Evolutionary conservation across 352 stramenopile genomes (phyloP).

Genomic region (Globisporangium viniferum): DNA sequence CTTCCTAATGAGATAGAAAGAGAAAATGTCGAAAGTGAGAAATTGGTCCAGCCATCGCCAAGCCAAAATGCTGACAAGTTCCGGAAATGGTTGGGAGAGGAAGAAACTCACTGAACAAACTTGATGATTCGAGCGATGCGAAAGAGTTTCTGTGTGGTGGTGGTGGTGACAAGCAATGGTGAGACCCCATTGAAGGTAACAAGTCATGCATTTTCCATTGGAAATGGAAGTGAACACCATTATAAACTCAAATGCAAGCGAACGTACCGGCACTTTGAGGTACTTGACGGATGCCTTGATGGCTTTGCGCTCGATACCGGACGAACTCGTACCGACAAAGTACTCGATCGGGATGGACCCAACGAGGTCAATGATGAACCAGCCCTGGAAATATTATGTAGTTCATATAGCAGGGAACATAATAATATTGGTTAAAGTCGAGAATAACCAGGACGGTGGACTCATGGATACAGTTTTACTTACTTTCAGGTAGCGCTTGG

Average conservation of each 20-base stretch:
- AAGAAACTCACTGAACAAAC: conserved; percentile 47
- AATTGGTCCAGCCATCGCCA: background rate
- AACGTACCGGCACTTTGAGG: conserved; percentile 50
- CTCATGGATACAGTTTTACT: background rate
- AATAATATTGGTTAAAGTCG: too few species aligned
- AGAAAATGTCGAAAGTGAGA: background rate
- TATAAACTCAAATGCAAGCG: too few species aligned
- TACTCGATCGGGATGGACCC: conserved; percentile 55
- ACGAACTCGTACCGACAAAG: conserved; percentile 27
- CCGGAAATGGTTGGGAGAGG: background rate
- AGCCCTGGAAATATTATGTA: conserved; percentile 17
- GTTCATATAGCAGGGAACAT: background rate
- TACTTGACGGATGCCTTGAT: conserved; percentile 68
- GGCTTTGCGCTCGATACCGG: conserved; percentile 48
- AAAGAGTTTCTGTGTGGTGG: conserved; percentile 56
- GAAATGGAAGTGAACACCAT: background rate
- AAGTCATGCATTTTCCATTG: background rate
- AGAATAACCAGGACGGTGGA: background rate
- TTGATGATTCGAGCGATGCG: conserved; percentile 55
- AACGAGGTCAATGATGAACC: conserved; percentile 53
- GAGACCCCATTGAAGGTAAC: background rate
- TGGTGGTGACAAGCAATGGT: background rate
- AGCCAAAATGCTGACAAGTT: background rate
- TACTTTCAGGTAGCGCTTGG: conserved; percentile 37
- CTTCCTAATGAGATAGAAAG: conserved; percentile 30